Percentiles rank a stretch among this genome's conserved stretches.
phyloP scores from a whole-genome alignment of 805 yeast genomes.

The Starmerella vaccinii region DNA sequence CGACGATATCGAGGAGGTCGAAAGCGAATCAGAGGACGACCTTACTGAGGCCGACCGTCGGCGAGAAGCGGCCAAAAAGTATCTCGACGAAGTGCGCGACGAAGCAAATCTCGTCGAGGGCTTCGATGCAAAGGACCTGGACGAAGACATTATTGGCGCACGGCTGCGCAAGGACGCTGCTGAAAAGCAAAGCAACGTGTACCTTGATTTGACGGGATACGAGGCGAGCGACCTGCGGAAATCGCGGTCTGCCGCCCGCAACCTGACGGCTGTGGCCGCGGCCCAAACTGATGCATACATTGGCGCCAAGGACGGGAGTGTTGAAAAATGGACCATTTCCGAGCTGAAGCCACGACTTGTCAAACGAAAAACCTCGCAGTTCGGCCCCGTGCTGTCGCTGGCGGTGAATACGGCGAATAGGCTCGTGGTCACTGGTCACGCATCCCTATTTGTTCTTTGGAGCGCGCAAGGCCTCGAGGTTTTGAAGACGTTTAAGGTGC shows the following conservation, averaged over 20 bases:
- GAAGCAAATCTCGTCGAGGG: slow-evolving; percentile 40
- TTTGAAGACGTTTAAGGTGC: slow-evolving; percentile 65
- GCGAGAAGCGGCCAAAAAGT: slow-evolving; percentile 87
- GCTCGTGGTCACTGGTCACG: slow-evolving; percentile 84
- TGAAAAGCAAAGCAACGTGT: slow-evolving; percentile 75
- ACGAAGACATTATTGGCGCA: slow-evolving; percentile 69
- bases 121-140: slow-evolving; percentile 86
- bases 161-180: slow-evolving; percentile 83
- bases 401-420: slow-evolving; percentile 83
- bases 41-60: slow-evolving; percentile 78
- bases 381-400: slow-evolving; percentile 52
- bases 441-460: slow-evolving; percentile 77
- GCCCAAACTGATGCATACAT: slow-evolving; percentile 39
- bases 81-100: slow-evolving; percentile 53
- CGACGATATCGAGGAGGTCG: slow-evolving; percentile 39
- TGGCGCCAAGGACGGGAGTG: slow-evolving; percentile 60
- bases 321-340: slow-evolving; percentile 66
- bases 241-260: slow-evolving; percentile 12
- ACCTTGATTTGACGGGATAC: slow-evolving; percentile 29
- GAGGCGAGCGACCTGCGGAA: slow-evolving; percentile 26
- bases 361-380: slow-evolving; percentile 32
- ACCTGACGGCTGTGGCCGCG: slow-evolving; percentile 37
- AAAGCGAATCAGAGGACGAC: slow-evolving; percentile 69
- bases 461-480: slow-evolving; percentile 68
- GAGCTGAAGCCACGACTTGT: slow-evolving; percentile 25